Evolutionary conservation across 192 early-diverging fungal genomes (phyloP).

Genomic region (Mortierella claussenii): DNA sequence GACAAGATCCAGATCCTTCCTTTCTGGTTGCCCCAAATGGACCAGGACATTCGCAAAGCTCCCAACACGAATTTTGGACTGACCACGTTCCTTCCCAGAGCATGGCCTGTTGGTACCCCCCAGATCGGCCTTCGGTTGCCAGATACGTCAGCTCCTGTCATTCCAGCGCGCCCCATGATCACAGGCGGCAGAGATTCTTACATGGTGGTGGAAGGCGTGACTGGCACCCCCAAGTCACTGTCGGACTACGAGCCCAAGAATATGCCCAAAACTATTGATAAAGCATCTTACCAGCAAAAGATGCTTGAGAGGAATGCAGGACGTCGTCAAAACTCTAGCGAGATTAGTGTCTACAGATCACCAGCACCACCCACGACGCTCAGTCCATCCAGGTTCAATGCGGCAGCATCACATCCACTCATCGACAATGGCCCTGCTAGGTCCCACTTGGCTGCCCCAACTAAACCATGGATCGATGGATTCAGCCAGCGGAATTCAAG

Average conservation of each 20-base stretch:
- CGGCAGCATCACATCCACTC: constrained; percentile 29
- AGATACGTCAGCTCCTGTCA: not conserved
- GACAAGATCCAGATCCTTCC: constrained; percentile 68
- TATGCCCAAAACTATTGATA: constrained; percentile 50
- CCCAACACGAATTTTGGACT: constrained; percentile 51
- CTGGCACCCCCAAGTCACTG: constrained; percentile 20
- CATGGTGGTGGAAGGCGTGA: not conserved
- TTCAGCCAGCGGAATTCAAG: constrained; percentile 25
- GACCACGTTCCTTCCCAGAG: constrained; percentile 21
- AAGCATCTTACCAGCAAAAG: constrained; percentile 43
- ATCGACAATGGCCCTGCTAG: constrained; percentile 16
- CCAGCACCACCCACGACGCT: too few relatives aligned
- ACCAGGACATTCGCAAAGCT: constrained; percentile 50
- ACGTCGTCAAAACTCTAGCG: constrained; percentile 10
- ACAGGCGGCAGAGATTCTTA: constrained; percentile 4
- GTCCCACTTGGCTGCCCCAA: constrained; percentile 18
- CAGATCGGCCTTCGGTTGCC: constrained; percentile 32
- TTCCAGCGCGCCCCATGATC: constrained; percentile 7
- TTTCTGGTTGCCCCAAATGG: constrained; percentile 65
- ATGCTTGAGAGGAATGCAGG: constrained; percentile 41
- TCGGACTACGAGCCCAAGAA: constrained; percentile 53
- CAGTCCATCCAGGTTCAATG: constrained; percentile 16
- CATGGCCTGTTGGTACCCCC: constrained; percentile 45
- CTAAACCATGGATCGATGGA: constrained; percentile 35
- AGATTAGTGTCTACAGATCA: constrained; percentile 27